Conservation (phyloP, 2,329 filamentous ascomycete species). For the Sporothrix brasiliensis region DNA sequence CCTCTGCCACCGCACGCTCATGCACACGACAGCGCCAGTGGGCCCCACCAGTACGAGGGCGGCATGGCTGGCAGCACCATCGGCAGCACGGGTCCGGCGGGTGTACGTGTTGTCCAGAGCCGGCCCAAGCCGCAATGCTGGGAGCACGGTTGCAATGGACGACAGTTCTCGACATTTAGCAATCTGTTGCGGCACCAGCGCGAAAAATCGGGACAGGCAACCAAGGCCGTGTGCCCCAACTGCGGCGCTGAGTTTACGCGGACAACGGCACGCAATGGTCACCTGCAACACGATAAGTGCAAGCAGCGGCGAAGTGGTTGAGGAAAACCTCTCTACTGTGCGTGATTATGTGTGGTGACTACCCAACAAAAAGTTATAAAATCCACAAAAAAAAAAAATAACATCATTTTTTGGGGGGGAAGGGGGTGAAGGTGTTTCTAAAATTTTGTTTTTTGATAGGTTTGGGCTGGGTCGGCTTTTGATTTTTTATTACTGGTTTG, state of each 20-base stretch:
- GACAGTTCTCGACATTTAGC: constrained; percentile 95
- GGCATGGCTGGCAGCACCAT: constrained; percentile 12
- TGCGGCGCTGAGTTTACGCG: constrained; percentile 93
- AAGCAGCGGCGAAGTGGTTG: constrained; percentile 64
- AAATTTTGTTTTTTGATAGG: background rate
- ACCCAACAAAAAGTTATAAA: background rate
- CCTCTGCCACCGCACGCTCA: constrained; percentile 23
- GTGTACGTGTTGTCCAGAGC: constrained; percentile 71
- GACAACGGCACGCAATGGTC: constrained; percentile 84
- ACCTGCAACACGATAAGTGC: constrained; percentile 85
- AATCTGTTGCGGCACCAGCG: constrained; percentile 90
- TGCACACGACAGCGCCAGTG: background rate
- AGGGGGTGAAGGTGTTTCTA: background rate
- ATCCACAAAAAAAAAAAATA: constrained; percentile 13
- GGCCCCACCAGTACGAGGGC: constrained; percentile 26
- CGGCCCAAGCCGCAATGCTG: constrained; percentile 94
- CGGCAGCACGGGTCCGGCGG: constrained; percentile 45
- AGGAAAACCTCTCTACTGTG: background rate
- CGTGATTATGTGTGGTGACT: background rate
- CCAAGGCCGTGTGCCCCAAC: constrained; percentile 85
- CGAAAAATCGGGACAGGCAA: constrained; percentile 88
- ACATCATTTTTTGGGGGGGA: constrained; percentile 1
- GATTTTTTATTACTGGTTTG: background rate
- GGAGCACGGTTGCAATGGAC: constrained; percentile 95
- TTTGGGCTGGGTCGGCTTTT: background rate